A percentile compares a stretch with the other conserved stretches of the same genome.
Conservation (phyloP, 495 filamentous ascomycete genomes). For the Tirmania nivea region DNA sequence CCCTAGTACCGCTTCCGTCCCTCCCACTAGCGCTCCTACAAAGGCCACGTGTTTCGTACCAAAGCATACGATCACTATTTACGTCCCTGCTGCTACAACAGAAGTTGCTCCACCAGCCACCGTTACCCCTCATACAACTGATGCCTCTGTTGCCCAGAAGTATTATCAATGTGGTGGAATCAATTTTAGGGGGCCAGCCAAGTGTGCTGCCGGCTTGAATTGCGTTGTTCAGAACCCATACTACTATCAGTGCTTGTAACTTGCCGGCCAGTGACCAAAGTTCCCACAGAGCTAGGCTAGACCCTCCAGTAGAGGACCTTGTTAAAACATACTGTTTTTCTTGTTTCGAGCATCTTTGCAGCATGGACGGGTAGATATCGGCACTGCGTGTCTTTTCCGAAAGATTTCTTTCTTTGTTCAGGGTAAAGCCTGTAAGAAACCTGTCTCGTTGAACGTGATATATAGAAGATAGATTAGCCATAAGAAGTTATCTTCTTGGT, state of each 20-base stretch:
- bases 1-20: constrained; percentile 20
- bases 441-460: no score
- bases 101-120: background rate
- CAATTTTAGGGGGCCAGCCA: constrained; percentile 16
- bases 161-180: constrained; percentile 23
- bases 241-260: constrained; percentile 23
- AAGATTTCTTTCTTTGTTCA: no score
- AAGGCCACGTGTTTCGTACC: background rate
- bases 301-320: no score
- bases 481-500: no score
- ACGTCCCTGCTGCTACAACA: background rate
- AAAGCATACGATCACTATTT: background rate
- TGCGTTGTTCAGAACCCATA: constrained; percentile 21
- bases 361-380: no score
- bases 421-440: no score
- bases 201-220: constrained; percentile 19
- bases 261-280: background rate
- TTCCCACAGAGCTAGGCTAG: no score
- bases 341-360: no score
- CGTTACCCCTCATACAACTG: background rate
- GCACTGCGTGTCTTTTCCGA: no score
- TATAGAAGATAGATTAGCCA: no score
- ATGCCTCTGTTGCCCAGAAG: constrained; percentile 1
- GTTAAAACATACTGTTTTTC: no score
- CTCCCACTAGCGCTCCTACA: constrained; percentile 13